Evolutionary conservation across 352 stramenopile genomes (phyloP), one percentile per base, ranked within the genome.

Genomic region (Phytophthora pinifolia): DNA sequence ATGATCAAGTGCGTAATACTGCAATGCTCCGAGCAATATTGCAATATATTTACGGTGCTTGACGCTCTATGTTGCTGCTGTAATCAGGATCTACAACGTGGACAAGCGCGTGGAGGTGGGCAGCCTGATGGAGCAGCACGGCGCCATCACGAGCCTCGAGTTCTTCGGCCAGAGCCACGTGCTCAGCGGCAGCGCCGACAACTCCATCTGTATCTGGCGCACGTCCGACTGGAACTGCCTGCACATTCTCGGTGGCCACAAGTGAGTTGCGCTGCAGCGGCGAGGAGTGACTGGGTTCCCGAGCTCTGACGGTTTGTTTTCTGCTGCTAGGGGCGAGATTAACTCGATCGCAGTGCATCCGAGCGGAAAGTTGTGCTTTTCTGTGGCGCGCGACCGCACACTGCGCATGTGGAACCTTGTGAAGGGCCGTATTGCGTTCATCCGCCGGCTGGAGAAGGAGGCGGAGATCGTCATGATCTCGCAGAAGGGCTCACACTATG

Each of bases 341-440:
- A 92, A 82, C 31, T 86, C 82, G 7, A 84, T 96, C 34, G 86
- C 83, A 15, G 78, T 95, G 54, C 88, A 96, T 34, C 88, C 88
- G n/a, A 94, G 80, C 38, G 87, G 87, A 33, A 94, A 94, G 54
- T 37, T 96, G 39, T 90, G 83, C 41, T 89, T 96, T 31, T 95
- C 86, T 1, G 81, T 94, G 3, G 82, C 84, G 6, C 74, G 74
- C 8, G 88, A 96, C 37, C 73, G 79, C 41, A 96, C 86, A 39
- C 62, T 96, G 59, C 83, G 86, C 33, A 91, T 96, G 79, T 96
- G 88, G 88, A 95, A 96, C 67, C 59, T 96, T 2, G 81, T 96
- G 25, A 94, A 94, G 42, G 88, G 88, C 17, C 83, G 86, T 37
- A 90, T 88, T n/a, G 83, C 83, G 9, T 95, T 88, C 66, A 95